Base-by-base conservation (phyloP, 129 eudicot genomes). In the Chrysanthemum seticuspe region DNA sequence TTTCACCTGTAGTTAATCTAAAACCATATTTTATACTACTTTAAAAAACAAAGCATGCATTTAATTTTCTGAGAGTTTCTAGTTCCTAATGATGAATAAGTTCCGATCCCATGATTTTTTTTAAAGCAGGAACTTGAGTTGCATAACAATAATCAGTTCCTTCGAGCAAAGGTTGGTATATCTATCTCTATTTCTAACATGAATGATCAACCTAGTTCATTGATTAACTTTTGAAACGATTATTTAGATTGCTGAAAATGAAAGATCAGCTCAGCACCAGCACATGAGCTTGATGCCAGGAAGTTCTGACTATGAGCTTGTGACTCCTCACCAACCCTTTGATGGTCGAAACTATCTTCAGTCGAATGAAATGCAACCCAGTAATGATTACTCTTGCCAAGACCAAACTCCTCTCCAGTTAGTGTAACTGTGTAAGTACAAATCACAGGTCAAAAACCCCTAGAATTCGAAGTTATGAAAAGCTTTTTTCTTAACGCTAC, bases 201-300 rank as follows among this genome's bases (percentile, higher is more conserved):
- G 10, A 5, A 14, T 11, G 8, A 27, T 4, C 44, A 9, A 10
- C 40, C 10, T 1, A 21, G 25, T 47, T 68, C 47, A 27, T 49
- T 25, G 27, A 55, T 10, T 77, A 70, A 23, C 52, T 10, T 16
- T 4, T 2, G 4, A 58, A 36, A 55, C 25, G 60, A 50, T 58
- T 50, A 1, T 62, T 36, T 47, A 89, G 98, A 87, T 93, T 51
- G 84, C 97, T 70, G 97, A 90, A 77, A 86, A 79, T 55, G 97
- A 89, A 81, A 87, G 97, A 84, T 40, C 47, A 1, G 95, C 85
- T 55, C 95, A 85, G 21, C 93, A 88, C 74, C 91, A 87, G 70
- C 95, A 87, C 52, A 89, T 93, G 92, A 87, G 70, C 71, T 82
- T 93, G 81, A 93, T 93, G 96, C 96, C 96, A 0, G 95, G 98